Conservation (phyloP, 345 rosid species). For the Abelmoschus esculentus region DNA sequence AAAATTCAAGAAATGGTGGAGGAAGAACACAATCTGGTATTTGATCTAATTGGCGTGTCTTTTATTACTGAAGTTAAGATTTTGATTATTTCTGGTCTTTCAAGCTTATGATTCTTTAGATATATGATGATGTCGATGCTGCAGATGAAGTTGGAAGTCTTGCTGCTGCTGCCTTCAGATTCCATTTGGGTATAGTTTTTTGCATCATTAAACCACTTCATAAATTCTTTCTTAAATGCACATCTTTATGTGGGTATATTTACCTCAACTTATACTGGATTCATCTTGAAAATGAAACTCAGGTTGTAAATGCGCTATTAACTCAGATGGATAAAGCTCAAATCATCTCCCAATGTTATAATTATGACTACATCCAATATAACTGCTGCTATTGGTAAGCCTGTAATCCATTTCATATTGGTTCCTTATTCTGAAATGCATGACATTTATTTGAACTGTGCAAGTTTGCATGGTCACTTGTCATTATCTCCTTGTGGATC, state of each 20-base stretch:
- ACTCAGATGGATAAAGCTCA: slow-evolving; percentile 98
- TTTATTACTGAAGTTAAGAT: neutral
- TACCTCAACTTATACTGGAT: neutral
- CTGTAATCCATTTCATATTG: neutral
- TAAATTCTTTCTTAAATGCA: slow-evolving; percentile 5
- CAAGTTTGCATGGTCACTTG: neutral
- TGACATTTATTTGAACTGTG: neutral
- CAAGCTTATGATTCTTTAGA: slow-evolving; percentile 16
- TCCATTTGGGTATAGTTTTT: slow-evolving; percentile 65
- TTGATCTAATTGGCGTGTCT: slow-evolving; percentile 95
- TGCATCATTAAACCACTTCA: neutral
- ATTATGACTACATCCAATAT: slow-evolving; percentile 93
- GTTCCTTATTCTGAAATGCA: no score
- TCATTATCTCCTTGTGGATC: neutral
- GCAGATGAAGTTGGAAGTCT: slow-evolving; percentile 99
- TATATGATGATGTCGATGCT: slow-evolving; percentile 25
- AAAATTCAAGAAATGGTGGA: slow-evolving; percentile 99
- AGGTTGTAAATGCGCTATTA: slow-evolving; percentile 96
- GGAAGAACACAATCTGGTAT: slow-evolving; percentile 94
- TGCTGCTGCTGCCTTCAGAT: slow-evolving; percentile 98
- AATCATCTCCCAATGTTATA: slow-evolving; percentile 83
- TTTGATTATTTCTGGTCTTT: slow-evolving; percentile 13
- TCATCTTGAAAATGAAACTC: slow-evolving; percentile 18
- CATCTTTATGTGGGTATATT: neutral
- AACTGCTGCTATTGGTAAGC: slow-evolving; percentile 95